These are phyloP conservation scores for maize (Zea mays) DNA, from an alignment of 176 grass and related monocot species.

Conservation along the genomic window DNA sequence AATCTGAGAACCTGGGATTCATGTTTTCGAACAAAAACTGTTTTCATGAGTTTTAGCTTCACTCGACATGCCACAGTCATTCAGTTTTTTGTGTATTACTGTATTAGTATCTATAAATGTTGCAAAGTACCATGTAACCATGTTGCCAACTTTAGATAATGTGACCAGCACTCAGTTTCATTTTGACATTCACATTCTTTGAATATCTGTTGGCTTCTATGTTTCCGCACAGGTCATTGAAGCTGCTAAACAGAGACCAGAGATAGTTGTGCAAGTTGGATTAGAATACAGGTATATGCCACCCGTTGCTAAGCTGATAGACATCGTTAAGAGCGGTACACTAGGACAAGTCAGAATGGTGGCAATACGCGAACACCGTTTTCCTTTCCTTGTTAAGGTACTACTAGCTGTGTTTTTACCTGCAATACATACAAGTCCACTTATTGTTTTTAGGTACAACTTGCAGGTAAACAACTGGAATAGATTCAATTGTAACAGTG, in stretches of 20 bases:
- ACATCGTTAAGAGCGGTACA: constrained; percentile 69
- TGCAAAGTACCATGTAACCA: not conserved
- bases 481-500: constrained; percentile 91
- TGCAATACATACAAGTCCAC: not conserved
- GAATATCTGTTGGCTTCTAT: not conserved
- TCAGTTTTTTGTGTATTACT: not conserved
- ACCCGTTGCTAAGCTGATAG: constrained; percentile 87
- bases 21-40: not conserved
- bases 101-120: not conserved
- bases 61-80: not conserved
- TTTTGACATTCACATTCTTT: not conserved
- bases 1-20: not conserved
- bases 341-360: constrained; percentile 88
- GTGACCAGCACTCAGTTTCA: not conserved
- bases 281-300: constrained; percentile 98
- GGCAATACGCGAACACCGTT: constrained; percentile 83
- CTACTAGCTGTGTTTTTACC: not conserved
- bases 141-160: not conserved
- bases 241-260: constrained; percentile 61
- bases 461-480: constrained; percentile 94
- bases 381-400: constrained; percentile 99
- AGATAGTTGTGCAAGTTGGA: constrained; percentile 89
- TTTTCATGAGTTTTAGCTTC: not conserved
- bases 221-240: constrained; percentile 52
- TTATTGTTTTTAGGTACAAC: constrained; percentile 24